phyloP scores from a whole-genome alignment of 75 land plant species.

The Selaginella moellendorffii region DNA sequence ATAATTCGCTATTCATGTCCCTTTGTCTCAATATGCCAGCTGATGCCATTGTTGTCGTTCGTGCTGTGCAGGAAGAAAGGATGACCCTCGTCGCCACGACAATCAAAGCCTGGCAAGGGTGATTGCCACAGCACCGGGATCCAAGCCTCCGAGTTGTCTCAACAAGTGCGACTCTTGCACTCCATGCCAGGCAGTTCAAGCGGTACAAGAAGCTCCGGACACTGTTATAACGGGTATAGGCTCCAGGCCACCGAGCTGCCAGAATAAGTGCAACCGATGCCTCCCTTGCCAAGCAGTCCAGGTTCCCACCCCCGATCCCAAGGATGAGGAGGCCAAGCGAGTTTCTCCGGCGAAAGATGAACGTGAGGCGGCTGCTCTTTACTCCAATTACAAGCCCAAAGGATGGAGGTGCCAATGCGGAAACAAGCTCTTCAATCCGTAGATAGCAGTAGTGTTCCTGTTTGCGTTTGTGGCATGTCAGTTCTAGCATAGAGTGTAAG shows the following conservation, averaged over 20 bases:
- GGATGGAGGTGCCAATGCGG: constrained; percentile 1
- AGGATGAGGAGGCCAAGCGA: neutral
- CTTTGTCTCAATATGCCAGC: neutral
- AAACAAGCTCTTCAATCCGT: neutral
- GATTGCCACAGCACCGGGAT: neutral
- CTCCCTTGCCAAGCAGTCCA: constrained; percentile 38
- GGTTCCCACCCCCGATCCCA: constrained; percentile 22
- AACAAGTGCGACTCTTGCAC: neutral
- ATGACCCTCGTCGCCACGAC: no score
- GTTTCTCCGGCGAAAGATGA: neutral
- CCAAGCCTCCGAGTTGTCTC: neutral
- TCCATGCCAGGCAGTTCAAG: neutral
- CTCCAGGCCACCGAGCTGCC: constrained; percentile 44
- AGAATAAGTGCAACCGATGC: constrained; percentile 29
- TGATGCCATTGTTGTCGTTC: neutral
- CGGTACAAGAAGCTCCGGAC: neutral
- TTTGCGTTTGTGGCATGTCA: no score
- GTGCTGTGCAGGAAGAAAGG: neutral
- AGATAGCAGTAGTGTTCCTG: no score
- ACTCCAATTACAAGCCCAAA: neutral
- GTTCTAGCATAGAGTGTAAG: no score
- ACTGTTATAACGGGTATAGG: constrained; percentile 17
- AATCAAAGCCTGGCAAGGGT: no score
- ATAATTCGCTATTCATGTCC: neutral
- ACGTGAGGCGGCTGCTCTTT: neutral